Evolutionary conservation across 352 stramenopile species (phyloP).

Genomic region (Pilasporangium apinafurcum): DNA sequence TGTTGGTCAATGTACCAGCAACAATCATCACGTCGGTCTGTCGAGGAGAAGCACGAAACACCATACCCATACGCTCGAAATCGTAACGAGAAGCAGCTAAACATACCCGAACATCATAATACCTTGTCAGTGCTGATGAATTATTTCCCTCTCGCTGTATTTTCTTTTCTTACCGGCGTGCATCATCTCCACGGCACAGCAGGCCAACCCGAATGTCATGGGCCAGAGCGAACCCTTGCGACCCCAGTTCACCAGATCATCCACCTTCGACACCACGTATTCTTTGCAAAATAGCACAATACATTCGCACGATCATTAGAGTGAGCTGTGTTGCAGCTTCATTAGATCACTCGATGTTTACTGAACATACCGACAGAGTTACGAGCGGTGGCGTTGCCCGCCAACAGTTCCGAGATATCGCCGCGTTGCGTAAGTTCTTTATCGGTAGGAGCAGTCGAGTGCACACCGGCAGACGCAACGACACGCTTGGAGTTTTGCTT

Average conservation of each 20-base stretch:
- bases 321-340: too few relatives aligned
- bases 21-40: slow-evolving; percentile 99
- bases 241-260: slow-evolving; percentile 99
- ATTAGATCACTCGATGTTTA: background rate
- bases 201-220: slow-evolving; percentile 99
- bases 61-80: slow-evolving; percentile 98
- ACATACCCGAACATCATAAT: too few relatives aligned
- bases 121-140: too few relatives aligned
- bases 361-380: slow-evolving; percentile 67
- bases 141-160: too few relatives aligned
- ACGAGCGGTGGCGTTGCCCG: slow-evolving; percentile 55
- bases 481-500: slow-evolving; percentile 5
- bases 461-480: slow-evolving; percentile 16
- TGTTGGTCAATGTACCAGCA: slow-evolving; percentile 98
- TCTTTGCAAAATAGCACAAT: slow-evolving; percentile 42
- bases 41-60: slow-evolving; percentile 94
- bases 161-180: slow-evolving; percentile 82
- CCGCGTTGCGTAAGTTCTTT: slow-evolving; percentile 37
- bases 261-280: slow-evolving; percentile 96
- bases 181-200: slow-evolving; percentile 99
- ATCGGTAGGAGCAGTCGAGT: slow-evolving; percentile 17
- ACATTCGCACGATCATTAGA: too few relatives aligned
- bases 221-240: slow-evolving; percentile 96
- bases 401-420: slow-evolving; percentile 67
- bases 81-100: slow-evolving; percentile 89